Evolutionary conservation across 139 green algal genomes (phyloP).

Genomic region (Chlamydomonas sp.): DNA sequence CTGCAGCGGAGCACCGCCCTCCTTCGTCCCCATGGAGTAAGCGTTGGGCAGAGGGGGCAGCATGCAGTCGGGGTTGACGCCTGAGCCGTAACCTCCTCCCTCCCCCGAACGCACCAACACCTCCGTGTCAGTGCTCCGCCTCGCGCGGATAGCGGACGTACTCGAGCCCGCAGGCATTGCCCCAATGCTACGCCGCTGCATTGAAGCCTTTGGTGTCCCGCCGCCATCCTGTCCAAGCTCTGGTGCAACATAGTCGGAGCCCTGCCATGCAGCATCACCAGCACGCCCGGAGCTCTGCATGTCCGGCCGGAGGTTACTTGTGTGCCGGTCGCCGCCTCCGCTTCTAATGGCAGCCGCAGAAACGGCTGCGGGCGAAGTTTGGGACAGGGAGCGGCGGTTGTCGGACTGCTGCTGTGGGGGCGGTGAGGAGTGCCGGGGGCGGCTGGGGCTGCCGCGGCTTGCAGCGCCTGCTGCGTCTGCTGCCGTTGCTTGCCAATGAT

Average conservation of each 20-base stretch:
- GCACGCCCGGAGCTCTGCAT: too few relatives aligned
- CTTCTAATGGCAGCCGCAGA: too few relatives aligned
- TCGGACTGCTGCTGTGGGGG: too few relatives aligned
- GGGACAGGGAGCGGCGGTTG: too few relatives aligned
- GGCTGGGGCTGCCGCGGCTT: neutral
- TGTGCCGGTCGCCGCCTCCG: neutral
- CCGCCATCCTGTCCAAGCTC: neutral
- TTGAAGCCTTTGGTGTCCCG: neutral
- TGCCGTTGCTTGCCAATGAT: neutral
- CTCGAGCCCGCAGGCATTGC: neutral
- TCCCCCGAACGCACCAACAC: neutral
- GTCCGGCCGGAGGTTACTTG: too few relatives aligned
- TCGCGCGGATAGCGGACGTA: neutral
- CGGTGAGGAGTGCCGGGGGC: too few relatives aligned
- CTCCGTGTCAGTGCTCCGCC: neutral
- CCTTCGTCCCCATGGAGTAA: neutral
- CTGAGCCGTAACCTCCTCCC: neutral
- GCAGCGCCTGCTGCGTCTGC: neutral
- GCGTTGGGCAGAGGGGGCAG: conserved; percentile 27
- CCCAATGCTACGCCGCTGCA: neutral
- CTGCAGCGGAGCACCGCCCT: neutral
- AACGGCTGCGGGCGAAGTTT: too few relatives aligned
- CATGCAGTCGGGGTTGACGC: neutral
- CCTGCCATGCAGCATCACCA: neutral
- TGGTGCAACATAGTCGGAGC: neutral